Conservation (phyloP, 1,284 basidiomycete species). For the Cutaneotrichosporon mucoides region DNA sequence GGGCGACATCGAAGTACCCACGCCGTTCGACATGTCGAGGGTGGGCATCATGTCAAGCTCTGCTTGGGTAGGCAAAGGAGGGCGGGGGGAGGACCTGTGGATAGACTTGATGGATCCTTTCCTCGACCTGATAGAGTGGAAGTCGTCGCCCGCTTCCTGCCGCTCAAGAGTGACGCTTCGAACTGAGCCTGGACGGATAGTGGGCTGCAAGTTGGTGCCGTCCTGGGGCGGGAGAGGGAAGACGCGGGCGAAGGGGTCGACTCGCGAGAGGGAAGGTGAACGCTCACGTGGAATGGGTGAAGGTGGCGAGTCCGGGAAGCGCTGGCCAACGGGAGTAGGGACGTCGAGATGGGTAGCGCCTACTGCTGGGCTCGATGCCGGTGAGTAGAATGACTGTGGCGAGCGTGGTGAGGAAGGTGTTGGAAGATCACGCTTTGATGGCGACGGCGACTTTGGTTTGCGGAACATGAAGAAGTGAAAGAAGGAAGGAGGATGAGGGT, state of each 20-base stretch:
- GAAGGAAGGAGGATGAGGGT: not conserved
- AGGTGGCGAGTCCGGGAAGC: not conserved
- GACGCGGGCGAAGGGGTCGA: slow-evolving; percentile 7
- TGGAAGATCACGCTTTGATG: not conserved
- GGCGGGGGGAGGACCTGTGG: not conserved
- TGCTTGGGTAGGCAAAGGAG: slow-evolving; percentile 2
- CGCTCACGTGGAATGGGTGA: not conserved
- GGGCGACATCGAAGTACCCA: not conserved
- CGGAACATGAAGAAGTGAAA: not conserved
- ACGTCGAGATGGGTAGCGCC: slow-evolving; percentile 1
- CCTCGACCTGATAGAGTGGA: slow-evolving; percentile 13
- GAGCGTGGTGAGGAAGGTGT: not conserved
- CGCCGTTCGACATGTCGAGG: not conserved
- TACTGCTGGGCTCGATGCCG: not conserved
- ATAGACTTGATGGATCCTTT: not conserved
- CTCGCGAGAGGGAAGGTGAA: not conserved
- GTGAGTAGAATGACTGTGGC: not conserved
- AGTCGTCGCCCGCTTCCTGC: slow-evolving; percentile 11
- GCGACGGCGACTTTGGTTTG: not conserved
- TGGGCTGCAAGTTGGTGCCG: not conserved
- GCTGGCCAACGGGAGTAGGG: not conserved
- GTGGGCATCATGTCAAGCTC: slow-evolving; percentile 4
- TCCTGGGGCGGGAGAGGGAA: slow-evolving; percentile 5
- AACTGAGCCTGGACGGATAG: slow-evolving; percentile 18
- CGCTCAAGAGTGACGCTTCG: slow-evolving; percentile 10